phyloP scores from a whole-genome alignment of 2,329 filamentous ascomycete species.

The Apiospora phragmitis region DNA sequence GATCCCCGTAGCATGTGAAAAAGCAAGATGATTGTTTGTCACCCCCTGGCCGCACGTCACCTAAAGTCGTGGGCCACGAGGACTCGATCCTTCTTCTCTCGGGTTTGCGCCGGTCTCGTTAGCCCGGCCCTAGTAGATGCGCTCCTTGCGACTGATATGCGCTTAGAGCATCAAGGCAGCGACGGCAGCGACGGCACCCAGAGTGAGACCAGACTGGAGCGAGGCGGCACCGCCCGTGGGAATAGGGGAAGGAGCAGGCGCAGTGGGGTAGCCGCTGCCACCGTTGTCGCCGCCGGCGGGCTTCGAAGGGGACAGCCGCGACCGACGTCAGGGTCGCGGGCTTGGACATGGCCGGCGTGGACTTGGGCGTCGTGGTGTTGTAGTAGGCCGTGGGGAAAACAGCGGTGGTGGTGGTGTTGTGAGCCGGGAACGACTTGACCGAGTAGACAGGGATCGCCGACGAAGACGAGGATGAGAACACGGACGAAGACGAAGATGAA shows the following conservation, averaged over 20 bases:
- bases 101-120: background rate
- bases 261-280: slow-evolving; percentile 16
- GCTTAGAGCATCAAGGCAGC: slow-evolving; percentile 27
- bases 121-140: background rate
- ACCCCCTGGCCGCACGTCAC: background rate
- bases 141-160: background rate
- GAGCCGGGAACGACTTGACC: slow-evolving; percentile 6
- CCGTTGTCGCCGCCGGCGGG: background rate
- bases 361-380: slow-evolving; percentile 12
- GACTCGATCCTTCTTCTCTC: background rate
- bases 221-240: slow-evolving; percentile 22
- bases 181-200: slow-evolving; percentile 27
- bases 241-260: slow-evolving; percentile 16
- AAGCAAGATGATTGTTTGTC: background rate
- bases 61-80: background rate
- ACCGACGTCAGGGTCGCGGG: slow-evolving; percentile 14
- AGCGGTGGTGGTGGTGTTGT: slow-evolving; percentile 12
- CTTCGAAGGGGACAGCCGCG: slow-evolving; percentile 11
- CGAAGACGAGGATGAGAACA: slow-evolving; percentile 15
- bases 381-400: slow-evolving; percentile 7
- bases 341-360: slow-evolving; percentile 8
- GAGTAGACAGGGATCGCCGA: slow-evolving; percentile 6
- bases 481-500: slow-evolving; percentile 13
- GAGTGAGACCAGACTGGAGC: slow-evolving; percentile 26
- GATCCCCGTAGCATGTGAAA: background rate